Evolutionary conservation across 1,284 basidiomycete genomes (phyloP).

Genomic region (Malassezia slooffiae): DNA sequence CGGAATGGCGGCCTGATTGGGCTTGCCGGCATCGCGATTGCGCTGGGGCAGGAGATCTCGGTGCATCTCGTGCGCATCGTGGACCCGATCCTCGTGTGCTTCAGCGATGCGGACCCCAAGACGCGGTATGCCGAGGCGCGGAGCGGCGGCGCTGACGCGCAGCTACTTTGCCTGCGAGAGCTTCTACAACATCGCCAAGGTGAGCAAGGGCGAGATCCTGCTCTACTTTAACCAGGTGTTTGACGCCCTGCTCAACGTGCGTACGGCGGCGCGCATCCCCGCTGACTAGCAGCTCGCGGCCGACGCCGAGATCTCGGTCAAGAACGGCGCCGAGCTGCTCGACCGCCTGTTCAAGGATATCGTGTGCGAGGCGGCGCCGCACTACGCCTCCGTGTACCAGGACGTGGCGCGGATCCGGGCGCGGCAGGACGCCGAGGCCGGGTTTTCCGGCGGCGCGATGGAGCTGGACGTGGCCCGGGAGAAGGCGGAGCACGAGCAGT

Average conservation of each 20-base stretch:
- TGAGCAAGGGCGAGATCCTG: conserved; percentile 91
- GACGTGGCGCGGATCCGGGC: conserved; percentile 51
- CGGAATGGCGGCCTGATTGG: conserved; percentile 94
- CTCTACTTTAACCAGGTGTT: conserved; percentile 98
- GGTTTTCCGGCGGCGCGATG: conserved; percentile 25
- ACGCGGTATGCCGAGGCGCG: conserved; percentile 63
- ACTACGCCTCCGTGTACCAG: conserved; percentile 79
- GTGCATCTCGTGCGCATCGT: conserved; percentile 89
- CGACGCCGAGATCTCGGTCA: conserved; percentile 89
- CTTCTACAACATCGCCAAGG: conserved; percentile 91
- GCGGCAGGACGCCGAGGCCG: conserved; percentile 52
- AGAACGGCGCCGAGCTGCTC: conserved; percentile 96
- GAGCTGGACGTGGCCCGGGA: conserved; percentile 41
- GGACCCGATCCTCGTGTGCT: conserved; percentile 79
- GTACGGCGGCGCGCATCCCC: conserved; percentile 56
- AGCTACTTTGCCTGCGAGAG: conserved; percentile 97
- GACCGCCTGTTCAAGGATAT: conserved; percentile 95
- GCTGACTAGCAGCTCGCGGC: conserved; percentile 76
- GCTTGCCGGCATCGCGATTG: conserved; percentile 88
- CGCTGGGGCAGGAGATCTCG: conserved; percentile 80
- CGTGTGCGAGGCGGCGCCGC: conserved; percentile 87
- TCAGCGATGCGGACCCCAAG: conserved; percentile 84
- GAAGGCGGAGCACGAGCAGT: conserved; percentile 25
- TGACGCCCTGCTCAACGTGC: conserved; percentile 88
- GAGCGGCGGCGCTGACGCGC: no score